Evolutionary conservation across 805 yeast genomes (phyloP).

Genomic region (Jamesozyma piceae): DNA sequence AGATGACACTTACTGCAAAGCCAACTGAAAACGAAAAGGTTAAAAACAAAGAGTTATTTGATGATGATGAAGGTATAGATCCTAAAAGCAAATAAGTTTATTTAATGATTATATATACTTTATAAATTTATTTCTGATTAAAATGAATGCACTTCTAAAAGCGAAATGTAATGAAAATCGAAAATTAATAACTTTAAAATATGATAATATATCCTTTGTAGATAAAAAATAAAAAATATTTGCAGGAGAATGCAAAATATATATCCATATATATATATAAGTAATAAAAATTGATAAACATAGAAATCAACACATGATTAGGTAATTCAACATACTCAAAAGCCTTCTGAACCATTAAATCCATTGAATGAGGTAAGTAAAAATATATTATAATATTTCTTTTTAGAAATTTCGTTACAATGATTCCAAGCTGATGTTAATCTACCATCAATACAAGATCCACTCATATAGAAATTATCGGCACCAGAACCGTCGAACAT

Average conservation of each 20-base stretch:
- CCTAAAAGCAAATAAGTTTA: not conserved
- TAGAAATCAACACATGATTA: no score
- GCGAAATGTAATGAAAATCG: no score
- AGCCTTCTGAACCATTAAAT: conserved; percentile 64
- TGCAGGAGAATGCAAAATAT: no score
- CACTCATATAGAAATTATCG: conserved; percentile 74
- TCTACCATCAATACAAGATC: conserved; percentile 77
- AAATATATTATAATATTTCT: conserved; percentile 53
- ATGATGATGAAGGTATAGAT: not conserved
- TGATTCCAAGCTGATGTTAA: conserved; percentile 78
- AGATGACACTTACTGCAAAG: conserved; percentile 3
- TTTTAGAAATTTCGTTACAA: conserved; percentile 61
- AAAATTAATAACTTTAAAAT: no score
- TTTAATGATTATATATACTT: not conserved
- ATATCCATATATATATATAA: no score
- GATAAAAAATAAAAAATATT: no score
- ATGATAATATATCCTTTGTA: no score
- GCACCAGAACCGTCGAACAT: conserved; percentile 75
- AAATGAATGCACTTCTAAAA: no score
- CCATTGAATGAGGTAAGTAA: conserved; percentile 63
- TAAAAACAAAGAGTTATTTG: not conserved
- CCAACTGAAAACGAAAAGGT: not conserved
- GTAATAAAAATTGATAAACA: no score
- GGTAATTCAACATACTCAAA: no score
- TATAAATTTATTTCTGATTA: not conserved